Evolutionary conservation across 345 rosid genomes (phyloP).

Genomic region (Geranium rotundifolium): DNA sequence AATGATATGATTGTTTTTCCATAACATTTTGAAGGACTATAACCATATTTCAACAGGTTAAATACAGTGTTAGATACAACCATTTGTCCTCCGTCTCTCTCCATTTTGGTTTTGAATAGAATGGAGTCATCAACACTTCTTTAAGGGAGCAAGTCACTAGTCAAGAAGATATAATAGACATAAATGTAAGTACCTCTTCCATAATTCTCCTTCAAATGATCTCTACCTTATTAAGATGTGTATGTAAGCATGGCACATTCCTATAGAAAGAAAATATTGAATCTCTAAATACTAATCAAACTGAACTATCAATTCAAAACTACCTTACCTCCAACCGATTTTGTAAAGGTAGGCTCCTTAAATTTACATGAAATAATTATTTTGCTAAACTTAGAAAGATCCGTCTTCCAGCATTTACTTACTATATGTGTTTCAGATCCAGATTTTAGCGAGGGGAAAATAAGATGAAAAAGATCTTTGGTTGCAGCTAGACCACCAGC

Average conservation of each 20-base stretch:
- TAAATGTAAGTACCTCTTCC: neutral
- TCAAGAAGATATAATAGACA: neutral
- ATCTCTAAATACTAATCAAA: neutral
- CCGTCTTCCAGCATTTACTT: conserved; percentile 20
- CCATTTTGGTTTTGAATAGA: neutral
- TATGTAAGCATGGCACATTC: neutral
- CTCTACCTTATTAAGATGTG: neutral
- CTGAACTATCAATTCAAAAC: neutral
- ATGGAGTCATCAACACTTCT: neutral
- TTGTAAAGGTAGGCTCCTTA: neutral
- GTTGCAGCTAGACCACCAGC: conserved; percentile 66
- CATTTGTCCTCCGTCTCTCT: neutral
- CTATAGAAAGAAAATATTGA: neutral
- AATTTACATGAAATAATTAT: neutral
- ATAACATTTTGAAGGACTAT: neutral
- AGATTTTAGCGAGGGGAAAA: conserved; percentile 78
- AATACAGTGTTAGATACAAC: neutral
- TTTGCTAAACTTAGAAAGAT: neutral
- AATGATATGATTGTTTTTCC: neutral
- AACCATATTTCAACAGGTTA: neutral
- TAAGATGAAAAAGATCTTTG: conserved; percentile 80
- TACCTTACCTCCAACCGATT: neutral
- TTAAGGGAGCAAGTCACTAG: neutral
- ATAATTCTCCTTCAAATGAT: neutral
- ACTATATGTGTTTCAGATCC: conserved; percentile 80